A percentile compares a stretch with the other conserved stretches of the same genome.
Evolutionary conservation across 768 basidiomycete genomes (phyloP).

Genomic region (Tylopilus balloui): DNA sequence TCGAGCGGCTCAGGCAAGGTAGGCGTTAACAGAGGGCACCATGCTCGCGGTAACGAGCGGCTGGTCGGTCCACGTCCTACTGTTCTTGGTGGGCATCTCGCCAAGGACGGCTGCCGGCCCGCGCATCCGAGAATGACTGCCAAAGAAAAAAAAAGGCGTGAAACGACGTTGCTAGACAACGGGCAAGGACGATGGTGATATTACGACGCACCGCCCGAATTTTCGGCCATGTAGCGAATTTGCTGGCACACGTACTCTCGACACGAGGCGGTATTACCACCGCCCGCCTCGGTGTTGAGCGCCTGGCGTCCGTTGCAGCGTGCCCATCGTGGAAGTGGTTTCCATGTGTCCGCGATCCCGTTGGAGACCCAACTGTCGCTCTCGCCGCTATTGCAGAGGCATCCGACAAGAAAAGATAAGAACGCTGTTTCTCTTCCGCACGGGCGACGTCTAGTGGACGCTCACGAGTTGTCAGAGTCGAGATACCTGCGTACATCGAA

Average conservation of each 20-base stretch:
- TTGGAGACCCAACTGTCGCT: slow-evolving; percentile 3
- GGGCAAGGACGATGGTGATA: too few relatives aligned
- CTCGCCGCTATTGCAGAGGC: background rate
- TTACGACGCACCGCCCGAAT: slow-evolving; percentile 15
- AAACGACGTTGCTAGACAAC: background rate
- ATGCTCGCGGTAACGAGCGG: slow-evolving; percentile 7
- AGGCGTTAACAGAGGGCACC: slow-evolving; percentile 8
- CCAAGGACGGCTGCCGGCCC: slow-evolving; percentile 12
- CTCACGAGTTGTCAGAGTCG: slow-evolving; percentile 13
- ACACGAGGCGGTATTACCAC: slow-evolving; percentile 47
- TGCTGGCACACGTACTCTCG: slow-evolving; percentile 26
- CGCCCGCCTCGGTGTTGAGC: slow-evolving; percentile 55
- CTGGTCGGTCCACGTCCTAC: slow-evolving; percentile 3
- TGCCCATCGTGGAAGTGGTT: slow-evolving; percentile 43
- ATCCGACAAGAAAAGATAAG: background rate
- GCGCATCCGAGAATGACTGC: slow-evolving; percentile 11
- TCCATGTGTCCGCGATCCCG: slow-evolving; percentile 31
- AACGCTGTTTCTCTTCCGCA: background rate
- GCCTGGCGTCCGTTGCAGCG: slow-evolving; percentile 47
- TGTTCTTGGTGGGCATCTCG: slow-evolving; percentile 4
- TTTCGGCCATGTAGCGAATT: slow-evolving; percentile 7
- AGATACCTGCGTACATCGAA: slow-evolving; percentile 15
- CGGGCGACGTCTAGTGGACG: too few relatives aligned
- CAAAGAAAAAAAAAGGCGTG: background rate
- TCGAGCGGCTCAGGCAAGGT: background rate